Base-by-base conservation (phyloP, 2,329 filamentous ascomycete genomes). In the Pyrenophora tritici-repentis region DNA sequence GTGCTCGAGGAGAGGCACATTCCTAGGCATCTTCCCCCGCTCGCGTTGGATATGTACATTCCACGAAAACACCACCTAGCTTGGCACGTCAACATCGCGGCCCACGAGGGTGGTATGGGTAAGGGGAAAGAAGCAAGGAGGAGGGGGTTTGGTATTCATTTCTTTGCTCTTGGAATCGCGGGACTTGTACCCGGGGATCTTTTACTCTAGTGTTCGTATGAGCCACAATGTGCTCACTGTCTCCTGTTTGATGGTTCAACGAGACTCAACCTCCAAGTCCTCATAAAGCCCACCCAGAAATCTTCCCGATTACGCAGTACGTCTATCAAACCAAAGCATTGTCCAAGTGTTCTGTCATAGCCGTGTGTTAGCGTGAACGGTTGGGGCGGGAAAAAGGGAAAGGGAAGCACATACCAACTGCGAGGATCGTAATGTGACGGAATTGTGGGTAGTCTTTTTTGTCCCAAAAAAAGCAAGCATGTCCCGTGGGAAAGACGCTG, bases 11-110 rank as follows among this genome's bases (percentile, higher is more conserved):
- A 33, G 16, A 31, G 26, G 37, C 46, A 50, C 58, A 63, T 63
- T 61, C 58, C 58, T 56, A 45, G 48, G 34, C 14, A 13, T 29
- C 4, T 22, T 41, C 36, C 34, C 18, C 3, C 5, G 18, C 18
- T 42, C 43, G 55, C 42, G 39, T 45, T 54, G 43, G 43, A 16
- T 33, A 29, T 29, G 39, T 33, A 41, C 55, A 62, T 62, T 62
- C 59, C 58, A 48, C 33, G 16, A n/a, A 18, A 22, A 20, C 4
- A 9, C 6, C 13, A 31, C 32, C 42, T 44, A 18, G 14, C 32
- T 41, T 41, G 38, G 38, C 38, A 41, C 26, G 13, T 41, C 38
- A 41, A 16, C 26, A 45, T 61, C 55, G 5, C 18, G 18, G 18
- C 18, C 5, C 18, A 61, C 58, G 48, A n/a, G 17, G 7, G 18